Evolutionary conservation across 1,284 basidiomycete species (phyloP).

Genomic region (Jaminaea rosea): DNA sequence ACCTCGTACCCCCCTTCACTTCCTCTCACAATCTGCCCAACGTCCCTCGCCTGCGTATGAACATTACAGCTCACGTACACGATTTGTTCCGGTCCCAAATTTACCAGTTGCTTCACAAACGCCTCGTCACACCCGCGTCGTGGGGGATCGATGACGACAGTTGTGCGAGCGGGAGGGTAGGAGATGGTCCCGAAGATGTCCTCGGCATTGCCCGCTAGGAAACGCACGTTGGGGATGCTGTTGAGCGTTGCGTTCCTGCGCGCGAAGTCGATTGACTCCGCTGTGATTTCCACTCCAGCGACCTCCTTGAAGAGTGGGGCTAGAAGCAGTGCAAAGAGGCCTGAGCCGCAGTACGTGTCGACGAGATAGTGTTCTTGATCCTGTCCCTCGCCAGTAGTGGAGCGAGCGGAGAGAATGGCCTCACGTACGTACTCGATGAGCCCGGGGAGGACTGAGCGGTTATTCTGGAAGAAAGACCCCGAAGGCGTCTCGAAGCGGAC

Average conservation of each 20-base stretch:
- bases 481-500: constrained; percentile 79
- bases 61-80: constrained; percentile 64
- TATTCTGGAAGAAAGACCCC: constrained; percentile 87
- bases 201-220: constrained; percentile 55
- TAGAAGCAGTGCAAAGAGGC: constrained; percentile 83
- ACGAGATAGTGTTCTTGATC: constrained; percentile 26
- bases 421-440: constrained; percentile 69
- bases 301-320: constrained; percentile 67
- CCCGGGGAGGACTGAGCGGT: constrained; percentile 78
- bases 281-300: constrained; percentile 74
- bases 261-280: constrained; percentile 69
- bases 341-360: constrained; percentile 55
- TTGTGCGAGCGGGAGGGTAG: constrained; percentile 63
- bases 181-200: constrained; percentile 53
- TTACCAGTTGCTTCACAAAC: constrained; percentile 42
- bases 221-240: constrained; percentile 49
- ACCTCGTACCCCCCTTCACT: constrained; percentile 23
- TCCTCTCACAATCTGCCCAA: constrained; percentile 30
- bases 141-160: constrained; percentile 46
- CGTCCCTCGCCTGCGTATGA: constrained; percentile 51
- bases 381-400: neutral
- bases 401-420: constrained; percentile 13
- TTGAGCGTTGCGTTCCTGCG: constrained; percentile 73
- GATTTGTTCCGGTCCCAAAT: constrained; percentile 32
- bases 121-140: constrained; percentile 32